Conservation (phyloP, 1,284 basidiomycete genomes). For the Cystobasidium pallidum region DNA sequence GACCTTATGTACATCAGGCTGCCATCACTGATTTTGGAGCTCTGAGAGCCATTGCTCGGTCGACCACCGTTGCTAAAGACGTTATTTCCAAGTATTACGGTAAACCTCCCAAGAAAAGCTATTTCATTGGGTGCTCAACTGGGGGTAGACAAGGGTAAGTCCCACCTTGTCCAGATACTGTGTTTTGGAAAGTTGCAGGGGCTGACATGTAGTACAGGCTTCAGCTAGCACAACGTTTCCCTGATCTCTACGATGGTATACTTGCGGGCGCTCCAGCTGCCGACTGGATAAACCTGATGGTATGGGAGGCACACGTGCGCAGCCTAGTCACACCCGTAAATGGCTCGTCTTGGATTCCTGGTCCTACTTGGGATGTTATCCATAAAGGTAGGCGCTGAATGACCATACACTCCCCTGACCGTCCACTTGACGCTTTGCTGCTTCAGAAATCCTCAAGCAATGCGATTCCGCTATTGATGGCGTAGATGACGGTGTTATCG, state of each 20-base stretch:
- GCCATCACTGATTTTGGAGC: not conserved
- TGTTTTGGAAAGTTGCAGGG: too few relatives aligned
- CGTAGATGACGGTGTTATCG: slow-evolving; percentile 50
- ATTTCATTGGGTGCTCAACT: slow-evolving; percentile 51
- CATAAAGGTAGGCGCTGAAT: slow-evolving; percentile 32
- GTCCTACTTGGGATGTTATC: slow-evolving; percentile 27
- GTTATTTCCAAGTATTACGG: slow-evolving; percentile 28
- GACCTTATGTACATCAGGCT: not conserved
- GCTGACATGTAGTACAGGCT: too few relatives aligned
- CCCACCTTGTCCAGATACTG: too few relatives aligned
- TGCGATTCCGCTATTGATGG: slow-evolving; percentile 51
- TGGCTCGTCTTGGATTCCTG: slow-evolving; percentile 14
- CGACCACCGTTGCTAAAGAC: slow-evolving; percentile 1
- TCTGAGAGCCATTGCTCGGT: not conserved
- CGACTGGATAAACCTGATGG: not conserved
- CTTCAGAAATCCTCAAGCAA: slow-evolving; percentile 43
- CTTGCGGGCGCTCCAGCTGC: slow-evolving; percentile 55
- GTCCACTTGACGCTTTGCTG: not conserved
- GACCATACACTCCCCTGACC: not conserved
- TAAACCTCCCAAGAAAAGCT: slow-evolving; percentile 32
- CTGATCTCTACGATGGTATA: slow-evolving; percentile 55
- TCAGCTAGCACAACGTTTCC: slow-evolving; percentile 50
- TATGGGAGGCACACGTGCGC: not conserved
- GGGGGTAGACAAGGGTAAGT: slow-evolving; percentile 52
- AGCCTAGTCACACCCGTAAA: slow-evolving; percentile 7